Conservation (phyloP, 1,284 basidiomycete species). For the Tilletia indica region DNA sequence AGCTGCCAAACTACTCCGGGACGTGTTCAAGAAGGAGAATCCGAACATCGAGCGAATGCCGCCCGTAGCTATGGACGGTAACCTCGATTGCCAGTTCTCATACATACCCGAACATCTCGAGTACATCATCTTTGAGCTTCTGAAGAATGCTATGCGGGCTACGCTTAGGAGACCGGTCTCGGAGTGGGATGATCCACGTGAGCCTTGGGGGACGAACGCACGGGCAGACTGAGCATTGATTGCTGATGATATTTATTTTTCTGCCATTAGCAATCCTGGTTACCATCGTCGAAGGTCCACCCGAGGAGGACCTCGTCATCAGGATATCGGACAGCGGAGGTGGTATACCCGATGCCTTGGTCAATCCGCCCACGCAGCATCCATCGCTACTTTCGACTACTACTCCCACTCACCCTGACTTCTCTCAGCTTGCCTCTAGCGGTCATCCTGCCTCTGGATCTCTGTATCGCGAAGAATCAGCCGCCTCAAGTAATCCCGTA, state of each 20-base stretch:
- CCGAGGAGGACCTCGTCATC: constrained; percentile 51
- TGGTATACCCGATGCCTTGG: constrained; percentile 20
- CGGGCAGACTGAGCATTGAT: too few relatives aligned
- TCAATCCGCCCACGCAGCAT: constrained; percentile 19
- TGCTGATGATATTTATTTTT: background rate
- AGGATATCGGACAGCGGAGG: constrained; percentile 46
- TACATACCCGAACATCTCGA: constrained; percentile 84
- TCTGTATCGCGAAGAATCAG: too few relatives aligned
- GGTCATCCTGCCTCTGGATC: constrained; percentile 17
- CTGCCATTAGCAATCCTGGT: constrained; percentile 30
- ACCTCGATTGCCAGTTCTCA: constrained; percentile 71
- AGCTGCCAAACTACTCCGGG: constrained; percentile 69
- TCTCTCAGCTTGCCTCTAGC: constrained; percentile 25
- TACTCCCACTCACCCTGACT: background rate
- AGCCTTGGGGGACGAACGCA: background rate
- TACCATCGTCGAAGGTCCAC: constrained; percentile 51
- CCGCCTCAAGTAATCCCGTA: background rate
- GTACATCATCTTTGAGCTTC: constrained; percentile 81
- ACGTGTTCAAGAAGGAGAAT: constrained; percentile 63
- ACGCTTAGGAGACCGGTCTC: constrained; percentile 37
- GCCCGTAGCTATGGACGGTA: constrained; percentile 71
- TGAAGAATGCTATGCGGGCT: constrained; percentile 68
- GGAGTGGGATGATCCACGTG: constrained; percentile 26
- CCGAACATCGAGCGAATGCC: constrained; percentile 60
- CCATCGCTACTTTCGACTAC: background rate